Percentiles rank a stretch among this genome's conserved stretches.
These are phyloP conservation scores for Penstemon barbatus DNA, from an alignment of 257 asterid genomes.

Conservation along the genomic window DNA sequence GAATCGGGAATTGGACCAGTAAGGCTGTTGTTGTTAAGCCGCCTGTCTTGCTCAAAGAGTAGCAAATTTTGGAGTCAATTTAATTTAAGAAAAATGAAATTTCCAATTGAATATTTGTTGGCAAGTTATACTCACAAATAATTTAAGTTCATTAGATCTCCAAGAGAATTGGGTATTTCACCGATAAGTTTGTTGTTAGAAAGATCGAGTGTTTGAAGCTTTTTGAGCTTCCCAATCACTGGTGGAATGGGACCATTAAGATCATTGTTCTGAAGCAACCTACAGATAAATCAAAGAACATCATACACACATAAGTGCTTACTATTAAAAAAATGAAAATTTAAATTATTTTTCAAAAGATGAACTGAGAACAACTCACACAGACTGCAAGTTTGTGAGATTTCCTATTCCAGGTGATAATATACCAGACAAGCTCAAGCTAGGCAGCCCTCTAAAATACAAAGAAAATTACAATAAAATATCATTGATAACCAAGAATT, in stretches of 20 bases:
- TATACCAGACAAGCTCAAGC: slow-evolving; percentile 60
- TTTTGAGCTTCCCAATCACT: slow-evolving; percentile 67
- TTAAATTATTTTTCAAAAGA: not conserved
- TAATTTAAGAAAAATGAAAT: not conserved
- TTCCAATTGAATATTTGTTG: not conserved
- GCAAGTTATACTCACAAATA: slow-evolving; percentile 67
- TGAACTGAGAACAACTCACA: slow-evolving; percentile 54
- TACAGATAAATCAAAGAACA: slow-evolving; percentile 31
- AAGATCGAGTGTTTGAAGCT: slow-evolving; percentile 86
- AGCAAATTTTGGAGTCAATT: slow-evolving; percentile 30
- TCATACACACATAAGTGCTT: not conserved
- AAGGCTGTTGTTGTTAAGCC: slow-evolving; percentile 92
- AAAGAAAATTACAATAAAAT: slow-evolving; percentile 25
- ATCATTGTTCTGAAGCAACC: slow-evolving; percentile 92
- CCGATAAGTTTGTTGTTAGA: slow-evolving; percentile 75
- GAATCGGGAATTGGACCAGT: slow-evolving; percentile 71
- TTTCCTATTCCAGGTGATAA: slow-evolving; percentile 84
- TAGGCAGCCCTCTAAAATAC: slow-evolving; percentile 67
- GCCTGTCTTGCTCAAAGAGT: slow-evolving; percentile 65
- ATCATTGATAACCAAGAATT: not conserved
- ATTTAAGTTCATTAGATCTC: slow-evolving; percentile 65
- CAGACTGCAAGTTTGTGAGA: slow-evolving; percentile 75
- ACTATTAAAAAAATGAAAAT: not conserved
- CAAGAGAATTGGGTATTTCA: slow-evolving; percentile 70
- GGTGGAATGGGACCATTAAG: slow-evolving; percentile 75